Conservation (phyloP, 2,329 filamentous ascomycete genomes). For the Xylariaceae sp. region DNA sequence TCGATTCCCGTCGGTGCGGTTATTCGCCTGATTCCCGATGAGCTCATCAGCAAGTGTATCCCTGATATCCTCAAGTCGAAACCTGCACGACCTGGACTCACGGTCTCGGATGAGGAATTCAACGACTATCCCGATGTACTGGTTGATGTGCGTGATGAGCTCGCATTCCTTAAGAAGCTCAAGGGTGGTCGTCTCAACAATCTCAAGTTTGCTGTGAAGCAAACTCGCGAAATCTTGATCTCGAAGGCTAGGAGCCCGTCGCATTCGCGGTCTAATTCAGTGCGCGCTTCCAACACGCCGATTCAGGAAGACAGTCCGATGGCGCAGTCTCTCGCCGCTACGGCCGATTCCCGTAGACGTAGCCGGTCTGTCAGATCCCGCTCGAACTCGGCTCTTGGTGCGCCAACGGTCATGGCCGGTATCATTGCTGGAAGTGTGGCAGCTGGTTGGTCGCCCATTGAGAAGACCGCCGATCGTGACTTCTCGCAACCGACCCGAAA, state of each 20-base stretch:
- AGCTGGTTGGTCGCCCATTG: conserved; percentile 70
- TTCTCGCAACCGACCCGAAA: conserved; percentile 34
- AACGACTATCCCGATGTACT: conserved; percentile 65
- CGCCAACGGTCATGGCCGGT: conserved; percentile 76
- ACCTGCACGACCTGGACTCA: conserved; percentile 48
- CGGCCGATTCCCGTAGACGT: conserved; percentile 56
- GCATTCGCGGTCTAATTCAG: conserved; percentile 59
- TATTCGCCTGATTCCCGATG: conserved; percentile 78
- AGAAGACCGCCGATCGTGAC: conserved; percentile 38
- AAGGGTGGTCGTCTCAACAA: conserved; percentile 79
- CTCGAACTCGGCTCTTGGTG: conserved; percentile 66
- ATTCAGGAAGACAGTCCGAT: conserved; percentile 50
- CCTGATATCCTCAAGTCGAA: conserved; percentile 49
- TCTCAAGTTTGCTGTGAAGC: conserved; percentile 70
- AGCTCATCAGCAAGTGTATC: conserved; percentile 50
- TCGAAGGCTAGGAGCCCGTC: conserved; percentile 57
- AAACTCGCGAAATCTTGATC: conserved; percentile 66
- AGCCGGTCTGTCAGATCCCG: conserved; percentile 63
- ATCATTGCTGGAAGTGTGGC: conserved; percentile 72
- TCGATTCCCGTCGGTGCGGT: conserved; percentile 79
- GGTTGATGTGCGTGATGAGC: conserved; percentile 71
- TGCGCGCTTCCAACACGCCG: conserved; percentile 57
- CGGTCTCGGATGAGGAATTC: conserved; percentile 63
- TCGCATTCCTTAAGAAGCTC: conserved; percentile 72
- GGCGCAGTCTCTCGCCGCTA: conserved; percentile 45